Evolutionary conservation across 1,139 yeast species (phyloP), one percentile per base, ranked within the genome.

Genomic region (Hyphopichia pseudoburtonii): DNA sequence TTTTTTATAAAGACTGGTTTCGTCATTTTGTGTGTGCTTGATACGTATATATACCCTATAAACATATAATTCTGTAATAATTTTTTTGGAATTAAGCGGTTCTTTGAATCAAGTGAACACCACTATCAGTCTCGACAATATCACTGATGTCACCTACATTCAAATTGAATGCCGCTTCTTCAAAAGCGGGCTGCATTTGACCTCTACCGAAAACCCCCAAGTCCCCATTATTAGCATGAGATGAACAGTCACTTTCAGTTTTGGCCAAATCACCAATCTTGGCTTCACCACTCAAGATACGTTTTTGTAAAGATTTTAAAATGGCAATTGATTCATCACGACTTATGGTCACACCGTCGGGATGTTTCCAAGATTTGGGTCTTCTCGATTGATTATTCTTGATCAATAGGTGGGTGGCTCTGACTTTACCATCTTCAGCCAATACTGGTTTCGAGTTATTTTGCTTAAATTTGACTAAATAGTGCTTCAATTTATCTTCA

Each of bases 181-280:
- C 98, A 55, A 92, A 92, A 41, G 83, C 69, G 32, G 96, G 96
- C 59, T 92, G 97, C 98, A 92, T 92, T 53, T 84, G 90, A 27
- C 96, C 96, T 42, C 75, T 79, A 17, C 86, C 88, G 56, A 92
- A 92, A 56, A 67, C 80, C 0, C 98, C 98, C 52, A 92, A 71
- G 58, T 92, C 98, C 31, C 98, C 98, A 19, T 89, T 89, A 52
- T 87, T 81, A 32, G 84, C 70, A 50, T 86, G 95, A 8, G 95
- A 85, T 17, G 86, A 77, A 60, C 97, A 89, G 58, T 92, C 98
- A 46, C 95, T 84, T 55, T 88, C 95, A 3, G 89, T 78, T 34
- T 70, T 58, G 0, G 97, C 97, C 46, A 90, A 64, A 32, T 86
- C 86, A 30, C 77, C 76, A 35, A 92, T 74, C 15, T 80, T 72